These are phyloP conservation scores for Aspergillus olivimuriae DNA, from an alignment of 495 filamentous ascomycete species.

Conservation along the genomic window DNA sequence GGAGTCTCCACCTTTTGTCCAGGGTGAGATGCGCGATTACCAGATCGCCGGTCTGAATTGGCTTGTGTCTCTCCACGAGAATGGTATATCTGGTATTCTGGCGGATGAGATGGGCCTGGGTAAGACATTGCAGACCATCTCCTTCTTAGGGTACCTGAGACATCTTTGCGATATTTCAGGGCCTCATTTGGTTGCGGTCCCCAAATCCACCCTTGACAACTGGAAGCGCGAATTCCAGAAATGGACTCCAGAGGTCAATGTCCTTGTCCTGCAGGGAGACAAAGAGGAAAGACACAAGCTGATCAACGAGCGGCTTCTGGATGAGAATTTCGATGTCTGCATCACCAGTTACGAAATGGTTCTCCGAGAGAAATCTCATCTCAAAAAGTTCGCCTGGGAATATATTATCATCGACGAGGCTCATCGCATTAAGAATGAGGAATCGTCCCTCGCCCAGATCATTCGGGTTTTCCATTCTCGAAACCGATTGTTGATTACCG, in stretches of 20 bases:
- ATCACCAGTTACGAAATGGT: conserved; percentile 98
- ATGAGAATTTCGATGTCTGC: conserved; percentile 90
- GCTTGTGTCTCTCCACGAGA: conserved; percentile 97
- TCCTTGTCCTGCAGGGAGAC: conserved; percentile 88
- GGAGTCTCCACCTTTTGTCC: conserved; percentile 82
- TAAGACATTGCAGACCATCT: conserved; percentile 85
- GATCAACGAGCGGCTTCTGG: conserved; percentile 83
- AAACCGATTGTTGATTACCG: conserved; percentile 92
- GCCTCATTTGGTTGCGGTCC: conserved; percentile 90
- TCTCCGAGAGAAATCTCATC: conserved; percentile 84
- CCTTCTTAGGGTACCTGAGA: conserved; percentile 91
- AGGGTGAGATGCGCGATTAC: conserved; percentile 91
- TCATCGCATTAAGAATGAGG: conserved; percentile 99
- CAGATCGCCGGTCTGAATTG: conserved; percentile 93
- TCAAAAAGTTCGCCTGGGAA: conserved; percentile 99
- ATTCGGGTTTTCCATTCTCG: conserved; percentile 96
- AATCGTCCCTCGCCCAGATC: conserved; percentile 93
- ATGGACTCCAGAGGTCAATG: conserved; percentile 95
- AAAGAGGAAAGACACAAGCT: conserved; percentile 88
- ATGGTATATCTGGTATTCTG: conserved; percentile 95
- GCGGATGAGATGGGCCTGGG: conserved; percentile 97
- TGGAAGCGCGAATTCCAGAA: conserved; percentile 91
- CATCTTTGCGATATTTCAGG: conserved; percentile 82
- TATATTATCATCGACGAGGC: conserved; percentile 99
- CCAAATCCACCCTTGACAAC: conserved; percentile 97